Conservation (phyloP, 306 rosid genomes). For the Inga laurina region DNA sequence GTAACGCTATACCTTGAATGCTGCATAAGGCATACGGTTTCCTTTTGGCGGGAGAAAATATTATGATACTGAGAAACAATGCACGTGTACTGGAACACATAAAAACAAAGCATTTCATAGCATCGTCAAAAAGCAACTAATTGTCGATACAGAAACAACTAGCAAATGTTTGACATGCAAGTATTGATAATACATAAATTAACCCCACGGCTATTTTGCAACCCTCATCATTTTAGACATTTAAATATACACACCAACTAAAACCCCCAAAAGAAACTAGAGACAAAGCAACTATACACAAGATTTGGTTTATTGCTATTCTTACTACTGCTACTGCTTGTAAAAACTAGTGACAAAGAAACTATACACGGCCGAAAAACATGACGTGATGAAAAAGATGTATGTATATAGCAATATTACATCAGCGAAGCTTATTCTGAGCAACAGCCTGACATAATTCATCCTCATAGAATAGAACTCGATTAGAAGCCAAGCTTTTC, state of each 20-base stretch:
- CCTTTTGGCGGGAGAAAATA: conserved; percentile 12
- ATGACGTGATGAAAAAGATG: conserved; percentile 7
- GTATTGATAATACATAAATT: conserved; percentile 36
- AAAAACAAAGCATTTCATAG: conserved; percentile 8
- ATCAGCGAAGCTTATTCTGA: conserved; percentile 86
- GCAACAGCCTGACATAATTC: conserved; percentile 96
- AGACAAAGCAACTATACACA: conserved; percentile 33
- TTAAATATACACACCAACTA: conserved; percentile 63
- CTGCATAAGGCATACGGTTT: background rate
- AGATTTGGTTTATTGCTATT: conserved; percentile 46
- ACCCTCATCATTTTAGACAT: conserved; percentile 42
- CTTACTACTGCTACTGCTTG: conserved; percentile 41
- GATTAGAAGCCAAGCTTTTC: conserved; percentile 86
- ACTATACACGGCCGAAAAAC: conserved; percentile 51
- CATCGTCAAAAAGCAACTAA: conserved; percentile 17
- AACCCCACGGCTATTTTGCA: conserved; percentile 42
- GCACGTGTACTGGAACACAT: background rate
- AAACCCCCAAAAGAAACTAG: conserved; percentile 54
- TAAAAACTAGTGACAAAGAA: conserved; percentile 29
- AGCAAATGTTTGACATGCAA: conserved; percentile 48
- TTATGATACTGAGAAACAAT: background rate
- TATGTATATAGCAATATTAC: background rate
- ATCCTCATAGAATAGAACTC: conserved; percentile 93
- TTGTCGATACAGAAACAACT: background rate
- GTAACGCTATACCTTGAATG: background rate